Conservation (phyloP, 139 green algal genomes). For the Tetraselmis striata region DNA sequence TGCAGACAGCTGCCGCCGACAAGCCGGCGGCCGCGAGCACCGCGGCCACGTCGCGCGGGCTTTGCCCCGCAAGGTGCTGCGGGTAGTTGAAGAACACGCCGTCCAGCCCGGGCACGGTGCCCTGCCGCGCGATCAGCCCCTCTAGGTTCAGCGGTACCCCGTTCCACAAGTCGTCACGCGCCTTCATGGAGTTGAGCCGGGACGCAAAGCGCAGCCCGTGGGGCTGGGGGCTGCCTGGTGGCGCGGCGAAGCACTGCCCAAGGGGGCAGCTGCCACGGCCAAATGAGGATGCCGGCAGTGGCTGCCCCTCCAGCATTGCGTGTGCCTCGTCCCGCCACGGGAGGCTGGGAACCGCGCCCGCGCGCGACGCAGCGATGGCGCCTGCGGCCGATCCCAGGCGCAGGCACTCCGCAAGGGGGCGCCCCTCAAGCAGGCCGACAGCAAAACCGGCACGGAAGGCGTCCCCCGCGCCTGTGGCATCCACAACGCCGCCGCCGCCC, state of each 20-base stretch:
- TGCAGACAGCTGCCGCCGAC: constrained; percentile 27
- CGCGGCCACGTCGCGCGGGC: constrained; percentile 7
- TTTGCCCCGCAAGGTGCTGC: constrained; percentile 35
- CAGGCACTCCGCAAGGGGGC: constrained; percentile 21
- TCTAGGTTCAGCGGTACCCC: constrained; percentile 10
- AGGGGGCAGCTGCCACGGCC: too few species aligned
- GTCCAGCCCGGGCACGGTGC: constrained; percentile 27
- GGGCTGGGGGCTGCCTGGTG: too few species aligned
- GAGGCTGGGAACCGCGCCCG: constrained; percentile 46
- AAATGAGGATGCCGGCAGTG: constrained; percentile 1
- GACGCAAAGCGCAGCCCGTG: constrained; percentile 34
- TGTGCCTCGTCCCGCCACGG: constrained; percentile 38
- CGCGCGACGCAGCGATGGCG: constrained; percentile 33
- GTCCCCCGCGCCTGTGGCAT: constrained; percentile 54
- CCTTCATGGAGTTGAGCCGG: constrained; percentile 57
- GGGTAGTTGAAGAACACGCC: constrained; percentile 60
- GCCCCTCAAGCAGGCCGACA: constrained; percentile 44
- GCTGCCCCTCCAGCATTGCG: constrained; percentile 16
- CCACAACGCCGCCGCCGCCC: constrained; percentile 29
- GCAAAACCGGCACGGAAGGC: constrained; percentile 60
- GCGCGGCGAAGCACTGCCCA: too few species aligned
- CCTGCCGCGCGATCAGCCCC: constrained; percentile 42
- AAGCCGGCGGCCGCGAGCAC: constrained; percentile 27
- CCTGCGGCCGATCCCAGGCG: constrained; percentile 39
- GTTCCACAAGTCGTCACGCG: constrained; percentile 35